phyloP scores from a whole-genome alignment of 2,329 filamentous ascomycete species.

The Cryphonectria parasitica region DNA sequence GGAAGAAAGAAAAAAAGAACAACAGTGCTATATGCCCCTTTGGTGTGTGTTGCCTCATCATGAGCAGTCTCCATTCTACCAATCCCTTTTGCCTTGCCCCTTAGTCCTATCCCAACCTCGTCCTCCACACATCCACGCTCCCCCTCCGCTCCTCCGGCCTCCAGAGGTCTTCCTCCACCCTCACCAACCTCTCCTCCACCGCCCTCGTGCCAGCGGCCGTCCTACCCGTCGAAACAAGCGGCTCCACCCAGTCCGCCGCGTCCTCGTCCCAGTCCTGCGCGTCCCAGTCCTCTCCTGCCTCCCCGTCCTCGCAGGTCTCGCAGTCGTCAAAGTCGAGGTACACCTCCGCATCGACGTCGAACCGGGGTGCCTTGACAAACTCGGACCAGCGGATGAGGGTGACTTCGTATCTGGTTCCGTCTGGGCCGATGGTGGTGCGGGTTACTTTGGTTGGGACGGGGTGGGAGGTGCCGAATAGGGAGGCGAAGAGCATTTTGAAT shows the following conservation, averaged over 20 bases:
- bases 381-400: conserved; percentile 12
- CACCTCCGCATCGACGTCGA: neutral
- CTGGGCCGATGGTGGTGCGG: neutral
- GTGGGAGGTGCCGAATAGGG: neutral
- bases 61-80: neutral
- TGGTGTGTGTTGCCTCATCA: neutral
- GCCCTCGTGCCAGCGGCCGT: neutral
- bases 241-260: conserved; percentile 8
- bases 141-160: conserved; percentile 2
- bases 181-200: neutral
- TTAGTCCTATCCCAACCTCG: conserved; percentile 13
- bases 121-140: conserved; percentile 17
- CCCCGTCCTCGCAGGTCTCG: neutral
- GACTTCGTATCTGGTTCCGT: conserved; percentile 2
- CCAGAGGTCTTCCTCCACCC: neutral
- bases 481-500: neutral
- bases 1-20: neutral
- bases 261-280: conserved; percentile 15
- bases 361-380: neutral
- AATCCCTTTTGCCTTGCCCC: neutral
- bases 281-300: conserved; percentile 10
- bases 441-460: conserved; percentile 4
- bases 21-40: neutral
- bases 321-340: conserved; percentile 4
- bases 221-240: neutral